Evolutionary conservation across 163 green algal species (phyloP), one percentile per base, ranked within the genome.

Genomic region (Trebouxiophyceae sp.): DNA sequence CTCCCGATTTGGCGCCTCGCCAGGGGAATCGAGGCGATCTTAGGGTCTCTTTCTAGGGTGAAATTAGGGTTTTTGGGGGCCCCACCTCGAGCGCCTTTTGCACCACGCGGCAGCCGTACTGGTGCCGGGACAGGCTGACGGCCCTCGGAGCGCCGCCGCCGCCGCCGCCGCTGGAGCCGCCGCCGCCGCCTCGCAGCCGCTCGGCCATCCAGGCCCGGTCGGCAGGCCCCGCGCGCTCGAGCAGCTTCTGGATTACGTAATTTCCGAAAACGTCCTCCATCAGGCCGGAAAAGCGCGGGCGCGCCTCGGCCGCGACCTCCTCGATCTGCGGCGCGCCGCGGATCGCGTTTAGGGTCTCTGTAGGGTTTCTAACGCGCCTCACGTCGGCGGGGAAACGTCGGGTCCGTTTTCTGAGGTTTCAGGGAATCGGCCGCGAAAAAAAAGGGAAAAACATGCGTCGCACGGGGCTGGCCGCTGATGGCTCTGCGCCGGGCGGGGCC

Each of bases 181-280:
- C n/a, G 90, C 45, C 4, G 67, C 61, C 4, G 45, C 54, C 39
- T 50, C 39, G 12, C 5, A 57, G 19, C 19, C 22, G 8, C 19
- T 57, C 23, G 16, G 23, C 19, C 19, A 57, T 24, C 47, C 22
- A 30, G 12, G 20, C 23, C 22, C 44, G 45, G 16, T 50, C 39
- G 7, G 65, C 39, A 28, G 55, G 39, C 23, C 19, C 72, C 54
- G 80, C 84, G 62, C 87, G 78, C 75, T 96, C 88, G 57, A 96
- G 76, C 44, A 63, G 30, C 75, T 85, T 87, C 61, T 84, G 77
- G 2, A 86, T 59, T 26, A 82, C 67, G 70, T 97, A 97, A 80
- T 97, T 97, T 30, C 90, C 91, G 81, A 97, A 97, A 33, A 95
- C 84, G 66, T 97, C 90, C 7, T 81, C 87, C 80, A 96, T 93